Evolutionary conservation across 371 early-diverging fungal species (phyloP), one percentile per base, ranked within the genome.

Genomic region (Massospora cicadina): DNA sequence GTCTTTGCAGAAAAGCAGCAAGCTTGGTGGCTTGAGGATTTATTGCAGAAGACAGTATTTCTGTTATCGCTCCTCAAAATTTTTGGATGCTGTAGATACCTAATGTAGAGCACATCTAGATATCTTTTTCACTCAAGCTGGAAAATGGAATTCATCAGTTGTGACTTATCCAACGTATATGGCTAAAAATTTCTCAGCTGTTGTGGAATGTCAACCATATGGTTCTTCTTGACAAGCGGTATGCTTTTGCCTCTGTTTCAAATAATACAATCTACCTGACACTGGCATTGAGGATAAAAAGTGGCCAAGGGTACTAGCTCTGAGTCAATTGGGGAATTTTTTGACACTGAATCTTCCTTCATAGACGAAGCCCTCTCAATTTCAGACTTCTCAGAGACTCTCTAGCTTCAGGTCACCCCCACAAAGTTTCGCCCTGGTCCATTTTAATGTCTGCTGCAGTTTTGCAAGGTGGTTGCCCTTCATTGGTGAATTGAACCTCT

Each of bases 401-500:
- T 57, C 27, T 25, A 57, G 26, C 75, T 76, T 55, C 54, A 67
- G 1, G 7, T 33, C 33, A 10, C 10, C 24, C 58, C 61, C 25
- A 71, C 67, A 24, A 73, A 70, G 43, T 80, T 79, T 65, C 66
- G 63, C 10, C 78, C 81, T 2, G 89, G 88, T 0, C 86, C 84
- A 65, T 88, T 89, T 67, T 80, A 81, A 13, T 88, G 89, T 29
- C 81, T 84, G 0, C 65, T 81, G 7, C 79, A 86, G 0, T 84
- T 78, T 64, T 75, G 75, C 17, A 75, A 76, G 27, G 70, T 73
- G 21, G 86, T 89, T 66, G 80, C 84, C 1, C 67, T 90, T 0
- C 90, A 89, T 65, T 86, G 86, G 84, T 77, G 92, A 17, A 70
- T 91, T 31, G 77, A 76, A 59, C 83, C 87, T 0, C 75, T 76